Evolutionary conservation across 768 basidiomycete genomes (phyloP), one percentile per base, ranked within the genome.

Genomic region (Rubroboletus pulcherrimus): DNA sequence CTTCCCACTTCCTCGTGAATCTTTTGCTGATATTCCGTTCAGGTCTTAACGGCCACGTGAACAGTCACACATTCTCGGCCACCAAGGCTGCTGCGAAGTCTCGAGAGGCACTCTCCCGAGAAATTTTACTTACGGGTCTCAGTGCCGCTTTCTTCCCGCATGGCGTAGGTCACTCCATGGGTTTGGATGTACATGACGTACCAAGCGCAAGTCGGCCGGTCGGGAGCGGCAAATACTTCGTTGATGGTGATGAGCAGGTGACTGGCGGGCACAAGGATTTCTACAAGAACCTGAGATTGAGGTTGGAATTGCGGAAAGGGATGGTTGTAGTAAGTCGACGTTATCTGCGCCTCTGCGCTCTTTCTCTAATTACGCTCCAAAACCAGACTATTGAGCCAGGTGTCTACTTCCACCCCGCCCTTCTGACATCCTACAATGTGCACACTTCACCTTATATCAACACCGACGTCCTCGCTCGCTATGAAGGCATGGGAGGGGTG

Each of bases 131-230:
- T 17, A 86, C 85, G 5, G 94, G 93, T 0, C 73, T 91, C 41
- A 86, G 86, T 58, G 74, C 85, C 1, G 91, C 92, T 0, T 98
- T 98, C 78, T 98, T 91, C 81, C 95, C 95, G 10, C 95, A 98
- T 66, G 96, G 95, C 3, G 75, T 89, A 38, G 93, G 93, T 0
- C 95, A 98, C 68, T 89, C 89, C 7, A 76, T 98, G 40, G 96
- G 96, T 11, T 76, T 97, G 71, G 96, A 98, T 67, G 94, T 98
- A 2, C 96, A 97, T 66, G 95, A 97, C 64, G 91, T 89, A 1
- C 89, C 92, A 0, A 82, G 79, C 44, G 87, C 87, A n/a, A 89
- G 82, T 70, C 91, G 85, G 67, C 91, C 88, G n/a, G 68, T 55
- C 9, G 72, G 74, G 15, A 87, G 82, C 62, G 73, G 74, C 1